Evolutionary conservation across 2,329 filamentous ascomycete species (phyloP).

Genomic region (Hypoxylon rubiginosum): DNA sequence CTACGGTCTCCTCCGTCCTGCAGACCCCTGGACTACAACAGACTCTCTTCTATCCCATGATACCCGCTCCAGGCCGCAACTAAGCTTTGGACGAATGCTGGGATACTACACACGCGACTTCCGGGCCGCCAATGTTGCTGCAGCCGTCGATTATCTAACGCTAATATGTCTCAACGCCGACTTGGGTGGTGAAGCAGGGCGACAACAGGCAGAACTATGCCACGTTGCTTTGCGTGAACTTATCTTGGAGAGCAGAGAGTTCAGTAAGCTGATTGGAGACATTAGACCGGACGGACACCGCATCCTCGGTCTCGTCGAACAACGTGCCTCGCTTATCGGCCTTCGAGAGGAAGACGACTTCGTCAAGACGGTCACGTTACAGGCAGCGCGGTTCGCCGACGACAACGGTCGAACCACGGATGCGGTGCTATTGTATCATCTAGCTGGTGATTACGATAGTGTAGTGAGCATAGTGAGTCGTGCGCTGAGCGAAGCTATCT

Average conservation of each 20-base stretch:
- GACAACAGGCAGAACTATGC: constrained; percentile 83
- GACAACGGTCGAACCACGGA: constrained; percentile 95
- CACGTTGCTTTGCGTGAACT: constrained; percentile 94
- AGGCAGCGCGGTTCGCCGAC: constrained; percentile 92
- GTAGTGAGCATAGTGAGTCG: constrained; percentile 93
- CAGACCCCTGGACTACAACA: constrained; percentile 80
- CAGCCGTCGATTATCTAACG: constrained; percentile 92
- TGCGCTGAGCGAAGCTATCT: constrained; percentile 88
- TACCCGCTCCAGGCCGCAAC: constrained; percentile 79
- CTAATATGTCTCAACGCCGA: constrained; percentile 94
- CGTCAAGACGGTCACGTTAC: constrained; percentile 89
- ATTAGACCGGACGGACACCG: constrained; percentile 87
- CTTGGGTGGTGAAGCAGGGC: constrained; percentile 78
- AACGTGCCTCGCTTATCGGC: constrained; percentile 84
- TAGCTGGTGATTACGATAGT: constrained; percentile 94
- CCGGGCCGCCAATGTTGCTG: constrained; percentile 87
- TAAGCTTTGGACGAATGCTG: constrained; percentile 94
- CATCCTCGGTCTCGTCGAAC: constrained; percentile 88
- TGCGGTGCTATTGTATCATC: constrained; percentile 92
- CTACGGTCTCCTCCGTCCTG: constrained; percentile 89
- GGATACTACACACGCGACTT: constrained; percentile 98
- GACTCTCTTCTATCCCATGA: constrained; percentile 78
- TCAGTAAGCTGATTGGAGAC: constrained; percentile 92
- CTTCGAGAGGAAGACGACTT: constrained; percentile 86
- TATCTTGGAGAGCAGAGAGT: constrained; percentile 96